phyloP scores from a whole-genome alignment of 1,139 yeast species.

The Pneumocystis wakefieldiae region DNA sequence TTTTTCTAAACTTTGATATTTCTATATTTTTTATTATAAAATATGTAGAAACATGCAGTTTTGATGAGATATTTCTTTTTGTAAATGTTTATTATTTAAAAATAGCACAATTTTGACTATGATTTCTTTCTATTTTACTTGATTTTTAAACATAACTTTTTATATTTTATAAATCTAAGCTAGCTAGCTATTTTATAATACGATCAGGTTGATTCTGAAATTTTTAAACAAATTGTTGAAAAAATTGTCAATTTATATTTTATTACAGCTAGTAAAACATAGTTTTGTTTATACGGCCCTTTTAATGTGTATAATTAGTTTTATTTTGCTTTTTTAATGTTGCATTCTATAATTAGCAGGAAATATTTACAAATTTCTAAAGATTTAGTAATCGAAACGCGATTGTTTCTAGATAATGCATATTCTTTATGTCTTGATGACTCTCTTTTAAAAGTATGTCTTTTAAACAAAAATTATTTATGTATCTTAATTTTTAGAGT shows the following conservation, averaged over 20 bases:
- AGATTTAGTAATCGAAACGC: constrained; percentile 4
- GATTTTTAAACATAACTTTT: no score
- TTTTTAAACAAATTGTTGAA: no score
- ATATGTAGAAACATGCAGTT: no score
- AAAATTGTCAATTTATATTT: no score
- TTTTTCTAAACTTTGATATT: constrained; percentile 3
- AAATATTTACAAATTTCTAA: constrained; percentile 9
- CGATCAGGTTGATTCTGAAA: no score
- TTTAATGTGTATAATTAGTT: neutral
- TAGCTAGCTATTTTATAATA: no score
- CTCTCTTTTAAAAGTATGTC: neutral
- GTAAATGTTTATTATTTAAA: no score
- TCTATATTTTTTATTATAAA: neutral
- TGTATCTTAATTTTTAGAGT: neutral
- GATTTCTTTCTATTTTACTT: no score
- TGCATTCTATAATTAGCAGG: neutral
- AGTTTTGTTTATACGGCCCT: neutral
- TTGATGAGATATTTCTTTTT: no score
- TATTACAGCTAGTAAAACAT: no score
- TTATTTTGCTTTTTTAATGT: neutral
- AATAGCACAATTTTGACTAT: no score
- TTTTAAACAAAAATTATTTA: neutral
- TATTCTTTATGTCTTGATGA: constrained; percentile 2
- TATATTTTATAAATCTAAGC: no score
- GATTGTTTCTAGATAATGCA: constrained; percentile 1